Conservation (phyloP, 129 eudicot genomes). For the Daucus carota region DNA sequence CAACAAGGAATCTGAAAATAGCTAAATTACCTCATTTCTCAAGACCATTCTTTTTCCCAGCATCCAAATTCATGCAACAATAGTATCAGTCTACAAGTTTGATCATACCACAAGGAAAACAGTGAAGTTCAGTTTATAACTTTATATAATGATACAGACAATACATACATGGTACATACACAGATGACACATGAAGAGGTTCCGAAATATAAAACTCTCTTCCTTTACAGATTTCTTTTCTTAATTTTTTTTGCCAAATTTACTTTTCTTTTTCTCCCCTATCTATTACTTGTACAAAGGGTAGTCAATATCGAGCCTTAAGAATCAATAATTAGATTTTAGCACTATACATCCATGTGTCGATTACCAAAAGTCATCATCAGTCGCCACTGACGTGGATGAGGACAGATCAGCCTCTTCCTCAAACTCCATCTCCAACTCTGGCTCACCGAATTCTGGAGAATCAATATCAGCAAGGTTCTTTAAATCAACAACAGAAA, state of each 20-base stretch:
- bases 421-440: constrained; percentile 71
- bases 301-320: constrained; percentile 14
- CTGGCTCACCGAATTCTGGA: constrained; percentile 56
- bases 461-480: constrained; percentile 74
- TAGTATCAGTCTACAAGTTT: neutral
- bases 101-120: neutral
- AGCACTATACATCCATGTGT: constrained; percentile 30
- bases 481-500: constrained; percentile 76
- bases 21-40: no score
- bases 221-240: neutral
- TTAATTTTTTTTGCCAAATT: neutral
- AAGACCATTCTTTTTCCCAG: no score
- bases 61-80: neutral
- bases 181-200: neutral
- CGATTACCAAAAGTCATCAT: constrained; percentile 66
- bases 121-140: neutral
- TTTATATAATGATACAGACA: neutral
- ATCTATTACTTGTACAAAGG: constrained; percentile 3
- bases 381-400: constrained; percentile 31
- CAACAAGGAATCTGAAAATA: no score
- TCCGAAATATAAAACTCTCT: neutral
- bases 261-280: neutral
- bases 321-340: constrained; percentile 29
- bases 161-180: neutral
- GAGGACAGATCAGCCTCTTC: constrained; percentile 36